Evolutionary conservation across 352 stramenopile species (phyloP), one percentile per base, ranked within the genome.

Genomic region (Phytopythium helicoides): DNA sequence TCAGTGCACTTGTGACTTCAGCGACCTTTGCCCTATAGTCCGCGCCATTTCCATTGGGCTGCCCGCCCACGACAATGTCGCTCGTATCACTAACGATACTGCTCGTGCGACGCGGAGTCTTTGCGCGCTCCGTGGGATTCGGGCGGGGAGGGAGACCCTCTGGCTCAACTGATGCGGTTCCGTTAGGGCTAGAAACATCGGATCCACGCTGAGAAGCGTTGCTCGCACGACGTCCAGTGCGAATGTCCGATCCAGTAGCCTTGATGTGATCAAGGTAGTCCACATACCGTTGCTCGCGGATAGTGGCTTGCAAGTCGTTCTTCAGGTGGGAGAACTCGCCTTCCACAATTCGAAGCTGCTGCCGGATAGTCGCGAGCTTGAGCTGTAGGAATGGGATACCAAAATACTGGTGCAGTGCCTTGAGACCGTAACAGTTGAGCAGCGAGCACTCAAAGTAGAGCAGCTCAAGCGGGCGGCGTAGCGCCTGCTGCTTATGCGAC

Each of bases 371-470:
- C 22, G 67, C 64, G 26, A 88, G 62, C 48, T 94, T 94, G 34
- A 94, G 58, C 47, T 92, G 77, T 48, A 95, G 58, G 45, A 94
- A 94, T 18, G 86, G 82, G 23, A 94, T 81, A 4, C 78, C 77
- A 55, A 95, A 88, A 58, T 94, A 95, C 48, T 90, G 81, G 35
- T 95, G 81, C 56, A 95, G 60, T 9, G 82, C 68, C 62, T 90
- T 88, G 23, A 95, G 57, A 15, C 86, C 86, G 42, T 92, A 94
- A 57, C 86, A 95, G 59, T 94, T 89, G 21, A 80, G 54, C 52
- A 94, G 56, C 33, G 77, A 93, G 47, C 81, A 92, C 56, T 94
- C 84, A 45, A 95, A 93, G 57, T 92, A 92, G 25, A 92, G 58
- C 52, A 89, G 55, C 47, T 95, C 85, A 3, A 57, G 54, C 1